Evolutionary conservation across 805 yeast genomes (phyloP).

Genomic region (Suhomyces sp.): DNA sequence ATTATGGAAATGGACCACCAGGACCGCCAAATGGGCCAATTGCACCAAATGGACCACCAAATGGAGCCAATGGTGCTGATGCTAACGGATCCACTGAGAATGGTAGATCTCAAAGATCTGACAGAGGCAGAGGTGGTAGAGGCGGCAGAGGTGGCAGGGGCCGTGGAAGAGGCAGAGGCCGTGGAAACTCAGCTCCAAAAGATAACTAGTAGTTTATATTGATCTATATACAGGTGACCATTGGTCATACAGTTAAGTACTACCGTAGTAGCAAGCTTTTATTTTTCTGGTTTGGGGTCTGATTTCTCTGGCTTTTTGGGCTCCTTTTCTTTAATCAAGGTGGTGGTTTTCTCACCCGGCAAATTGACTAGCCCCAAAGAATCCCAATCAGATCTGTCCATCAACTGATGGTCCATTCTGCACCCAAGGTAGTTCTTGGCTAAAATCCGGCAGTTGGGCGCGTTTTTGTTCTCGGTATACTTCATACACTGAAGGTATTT

Average conservation of each 20-base stretch:
- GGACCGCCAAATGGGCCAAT: background rate
- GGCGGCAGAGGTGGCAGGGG: slow-evolving; percentile 5
- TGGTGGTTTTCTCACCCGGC: slow-evolving; percentile 30
- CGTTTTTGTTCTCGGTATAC: slow-evolving; percentile 74
- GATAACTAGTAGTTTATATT: background rate
- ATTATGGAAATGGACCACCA: slow-evolving; percentile 14
- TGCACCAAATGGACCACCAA: background rate
- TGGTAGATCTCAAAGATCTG: slow-evolving; percentile 7
- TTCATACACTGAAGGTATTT: slow-evolving; percentile 77
- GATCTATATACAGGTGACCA: background rate
- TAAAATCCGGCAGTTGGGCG: slow-evolving; percentile 82
- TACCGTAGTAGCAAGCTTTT: background rate
- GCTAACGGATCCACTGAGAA: slow-evolving; percentile 8
- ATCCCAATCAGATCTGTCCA: slow-evolving; percentile 44
- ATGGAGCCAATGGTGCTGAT: background rate
- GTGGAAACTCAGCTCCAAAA: background rate
- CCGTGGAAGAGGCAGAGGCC: slow-evolving; percentile 1
- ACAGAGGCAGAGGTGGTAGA: slow-evolving; percentile 8
- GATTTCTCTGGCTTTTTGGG: background rate
- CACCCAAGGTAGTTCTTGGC: slow-evolving; percentile 83
- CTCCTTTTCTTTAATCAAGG: background rate
- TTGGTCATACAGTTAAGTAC: background rate
- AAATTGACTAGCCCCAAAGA: slow-evolving; percentile 41
- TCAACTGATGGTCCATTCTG: slow-evolving; percentile 72
- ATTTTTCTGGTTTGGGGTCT: too few relatives aligned